Conservation (phyloP, 345 rosid genomes). For the Pistacia integerrima region DNA sequence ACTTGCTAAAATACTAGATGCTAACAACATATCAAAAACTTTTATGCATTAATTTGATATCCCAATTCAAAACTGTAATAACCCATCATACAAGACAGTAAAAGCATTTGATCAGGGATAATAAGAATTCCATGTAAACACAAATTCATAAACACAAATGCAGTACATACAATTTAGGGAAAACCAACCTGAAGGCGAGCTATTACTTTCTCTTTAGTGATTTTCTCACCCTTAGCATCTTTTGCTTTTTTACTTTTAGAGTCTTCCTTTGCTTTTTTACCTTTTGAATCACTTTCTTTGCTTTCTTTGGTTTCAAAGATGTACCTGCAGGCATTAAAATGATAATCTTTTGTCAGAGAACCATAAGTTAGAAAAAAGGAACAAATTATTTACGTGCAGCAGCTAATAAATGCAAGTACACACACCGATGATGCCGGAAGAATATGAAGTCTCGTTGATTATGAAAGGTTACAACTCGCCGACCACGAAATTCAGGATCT, state of each 20-base stretch:
- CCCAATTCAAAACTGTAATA: not conserved
- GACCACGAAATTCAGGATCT: constrained; percentile 78
- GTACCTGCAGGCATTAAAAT: constrained; percentile 46
- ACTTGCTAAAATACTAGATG: too few species aligned
- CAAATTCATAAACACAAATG: constrained; percentile 1
- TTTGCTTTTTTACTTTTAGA: constrained; percentile 47
- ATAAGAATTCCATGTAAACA: not conserved
- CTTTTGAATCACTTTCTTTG: constrained; percentile 51
- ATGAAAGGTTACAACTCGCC: constrained; percentile 92
- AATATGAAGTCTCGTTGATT: constrained; percentile 95
- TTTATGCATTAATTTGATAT: not conserved
- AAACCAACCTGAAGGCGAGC: constrained; percentile 81
- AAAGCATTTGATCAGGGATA: not conserved
- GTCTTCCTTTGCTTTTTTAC: constrained; percentile 38
- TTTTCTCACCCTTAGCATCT: constrained; percentile 45
- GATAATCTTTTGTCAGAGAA: constrained; percentile 1
- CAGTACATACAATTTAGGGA: constrained; percentile 3
- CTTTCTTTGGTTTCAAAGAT: constrained; percentile 75
- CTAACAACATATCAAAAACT: not conserved
- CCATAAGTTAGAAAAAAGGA: not conserved
- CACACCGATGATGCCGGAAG: constrained; percentile 92
- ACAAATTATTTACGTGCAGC: not conserved
- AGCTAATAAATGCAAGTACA: constrained; percentile 3
- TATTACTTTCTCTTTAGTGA: constrained; percentile 50
- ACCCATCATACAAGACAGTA: not conserved